These are phyloP conservation scores for Euphrasia confusa DNA, from an alignment of 257 asterid species.

Conservation along the genomic window DNA sequence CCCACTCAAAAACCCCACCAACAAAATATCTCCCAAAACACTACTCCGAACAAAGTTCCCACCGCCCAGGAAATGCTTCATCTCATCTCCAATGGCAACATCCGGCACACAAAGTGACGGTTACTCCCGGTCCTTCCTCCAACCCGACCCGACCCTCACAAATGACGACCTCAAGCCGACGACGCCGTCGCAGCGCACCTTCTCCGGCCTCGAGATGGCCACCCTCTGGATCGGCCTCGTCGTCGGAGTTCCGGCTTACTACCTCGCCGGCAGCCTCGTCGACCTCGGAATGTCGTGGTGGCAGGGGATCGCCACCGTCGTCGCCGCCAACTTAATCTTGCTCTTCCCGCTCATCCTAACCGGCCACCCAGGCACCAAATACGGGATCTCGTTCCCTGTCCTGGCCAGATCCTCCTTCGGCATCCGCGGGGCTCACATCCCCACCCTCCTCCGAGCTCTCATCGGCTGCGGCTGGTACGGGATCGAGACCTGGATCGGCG, in stretches of 20 bases:
- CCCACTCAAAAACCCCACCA: conserved; percentile 21
- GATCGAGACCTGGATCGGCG: conserved; percentile 94
- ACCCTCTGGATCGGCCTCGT: conserved; percentile 79
- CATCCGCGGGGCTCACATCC: conserved; percentile 74
- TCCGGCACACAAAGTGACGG: conserved; percentile 1
- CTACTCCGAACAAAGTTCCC: not conserved
- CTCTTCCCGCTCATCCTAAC: conserved; percentile 61
- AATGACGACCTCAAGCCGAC: conserved; percentile 85
- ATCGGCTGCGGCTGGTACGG: conserved; percentile 98
- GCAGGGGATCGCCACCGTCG: conserved; percentile 93
- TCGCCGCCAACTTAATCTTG: conserved; percentile 60
- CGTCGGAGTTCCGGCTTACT: conserved; percentile 83
- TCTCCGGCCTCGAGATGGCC: conserved; percentile 78
- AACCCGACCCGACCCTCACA: conserved; percentile 56
- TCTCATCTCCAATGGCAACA: conserved; percentile 36
- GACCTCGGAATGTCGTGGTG: conserved; percentile 99
- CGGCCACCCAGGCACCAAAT: conserved; percentile 75
- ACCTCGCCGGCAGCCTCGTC: conserved; percentile 89
- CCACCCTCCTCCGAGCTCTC: conserved; percentile 68
- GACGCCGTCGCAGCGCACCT: conserved; percentile 36
- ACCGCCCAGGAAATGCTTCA: conserved; percentile 10
- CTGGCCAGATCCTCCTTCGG: conserved; percentile 78
- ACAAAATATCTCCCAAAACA: conserved; percentile 8
- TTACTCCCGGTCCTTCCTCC: conserved; percentile 3
- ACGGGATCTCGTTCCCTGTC: conserved; percentile 87